Conservation (phyloP, 2,329 filamentous ascomycete genomes). For the Hypoxylon sp. region DNA sequence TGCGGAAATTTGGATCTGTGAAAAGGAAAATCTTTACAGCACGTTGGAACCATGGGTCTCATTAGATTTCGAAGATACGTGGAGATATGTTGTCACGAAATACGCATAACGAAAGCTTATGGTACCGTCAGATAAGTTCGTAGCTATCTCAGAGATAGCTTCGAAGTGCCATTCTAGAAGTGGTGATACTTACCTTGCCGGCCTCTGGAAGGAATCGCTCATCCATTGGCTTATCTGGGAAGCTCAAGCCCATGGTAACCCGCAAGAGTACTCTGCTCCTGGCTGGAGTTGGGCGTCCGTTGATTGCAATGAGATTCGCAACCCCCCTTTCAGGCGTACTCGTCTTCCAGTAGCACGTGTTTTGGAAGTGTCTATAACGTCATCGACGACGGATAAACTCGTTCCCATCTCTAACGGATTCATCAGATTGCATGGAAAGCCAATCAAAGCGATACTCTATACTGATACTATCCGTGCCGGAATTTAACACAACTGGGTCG, state of each 20-base stretch:
- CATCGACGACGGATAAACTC: background rate
- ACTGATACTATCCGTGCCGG: background rate
- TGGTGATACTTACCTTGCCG: slow-evolving; percentile 6
- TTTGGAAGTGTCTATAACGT: background rate
- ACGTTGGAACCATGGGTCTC: background rate
- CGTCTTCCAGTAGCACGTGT: background rate
- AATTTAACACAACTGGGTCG: background rate
- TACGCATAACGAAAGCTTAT: background rate
- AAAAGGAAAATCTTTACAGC: too few relatives aligned
- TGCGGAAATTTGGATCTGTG: too few relatives aligned
- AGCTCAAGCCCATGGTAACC: background rate
- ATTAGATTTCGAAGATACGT: background rate
- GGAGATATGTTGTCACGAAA: background rate
- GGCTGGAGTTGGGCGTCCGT: slow-evolving; percentile 10
- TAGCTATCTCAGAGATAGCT: slow-evolving; percentile 8
- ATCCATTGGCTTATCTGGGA: background rate
- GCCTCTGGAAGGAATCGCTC: slow-evolving; percentile 1
- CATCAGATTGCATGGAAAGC: slow-evolving; percentile 4
- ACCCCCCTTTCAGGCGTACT: background rate
- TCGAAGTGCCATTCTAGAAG: background rate
- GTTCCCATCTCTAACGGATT: slow-evolving; percentile 4
- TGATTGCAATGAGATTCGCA: background rate
- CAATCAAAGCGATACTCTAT: background rate
- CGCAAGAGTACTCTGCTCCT: slow-evolving; percentile 4
- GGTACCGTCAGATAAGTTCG: background rate